phyloP scores from a whole-genome alignment of 306 rosid species.

The Crotalaria pallida region DNA sequence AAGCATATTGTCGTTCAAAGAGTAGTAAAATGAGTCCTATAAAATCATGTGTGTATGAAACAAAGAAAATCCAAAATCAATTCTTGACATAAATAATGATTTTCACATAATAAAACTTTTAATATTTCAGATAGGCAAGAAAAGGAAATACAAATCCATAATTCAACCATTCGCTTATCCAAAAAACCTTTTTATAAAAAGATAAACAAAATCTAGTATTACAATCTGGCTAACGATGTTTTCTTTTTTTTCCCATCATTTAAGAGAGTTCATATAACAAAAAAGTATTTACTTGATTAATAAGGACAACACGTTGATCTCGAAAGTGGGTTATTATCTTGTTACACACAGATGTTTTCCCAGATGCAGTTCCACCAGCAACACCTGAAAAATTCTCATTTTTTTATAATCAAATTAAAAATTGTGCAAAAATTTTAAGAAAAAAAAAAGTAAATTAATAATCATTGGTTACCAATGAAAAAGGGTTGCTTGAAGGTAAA shows the following conservation, averaged over 20 bases:
- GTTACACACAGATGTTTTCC: conserved; percentile 83
- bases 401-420: too few relatives aligned
- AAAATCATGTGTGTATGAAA: not conserved
- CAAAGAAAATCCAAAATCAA: not conserved
- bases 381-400: conserved; percentile 46
- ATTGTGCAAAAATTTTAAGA: too few relatives aligned
- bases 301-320: conserved; percentile 80
- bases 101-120: not conserved
- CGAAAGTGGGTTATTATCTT: conserved; percentile 71
- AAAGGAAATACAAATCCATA: not conserved
- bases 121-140: not conserved
- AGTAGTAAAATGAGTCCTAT: conserved; percentile 80
- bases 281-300: conserved; percentile 61
- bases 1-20: conserved; percentile 41
- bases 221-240: not conserved
- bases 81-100: not conserved
- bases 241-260: not conserved
- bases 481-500: conserved; percentile 52
- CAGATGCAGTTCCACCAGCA: conserved; percentile 96
- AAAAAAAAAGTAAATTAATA: not conserved
- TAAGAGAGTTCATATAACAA: not conserved
- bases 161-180: not conserved
- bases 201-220: too few relatives aligned
- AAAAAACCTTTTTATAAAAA: not conserved
- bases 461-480: conserved; percentile 52